Percentiles rank a stretch among this genome's conserved stretches.
Conservation (phyloP, 805 yeast species). For the Hanseniaspora taiwanica region DNA sequence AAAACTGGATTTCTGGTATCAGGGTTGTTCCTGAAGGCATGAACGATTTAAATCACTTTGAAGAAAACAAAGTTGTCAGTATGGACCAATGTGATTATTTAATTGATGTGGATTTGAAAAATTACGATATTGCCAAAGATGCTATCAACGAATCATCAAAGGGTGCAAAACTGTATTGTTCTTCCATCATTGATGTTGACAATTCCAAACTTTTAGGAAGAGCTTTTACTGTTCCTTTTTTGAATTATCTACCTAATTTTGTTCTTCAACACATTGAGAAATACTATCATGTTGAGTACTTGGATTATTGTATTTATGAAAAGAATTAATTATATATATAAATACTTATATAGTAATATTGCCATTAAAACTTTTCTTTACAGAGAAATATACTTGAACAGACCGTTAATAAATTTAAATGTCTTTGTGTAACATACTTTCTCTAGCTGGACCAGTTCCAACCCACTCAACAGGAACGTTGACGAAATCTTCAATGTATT, state of each 20-base stretch:
- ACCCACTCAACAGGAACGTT: conserved; percentile 89
- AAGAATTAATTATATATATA: conserved; percentile 9
- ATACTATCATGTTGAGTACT: conserved; percentile 28
- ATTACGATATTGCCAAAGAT: conserved; percentile 23
- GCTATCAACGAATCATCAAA: neutral
- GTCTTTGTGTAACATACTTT: conserved; percentile 65
- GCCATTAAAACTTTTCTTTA: no score
- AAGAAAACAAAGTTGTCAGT: conserved; percentile 38
- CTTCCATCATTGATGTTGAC: conserved; percentile 38
- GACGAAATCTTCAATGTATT: conserved; percentile 73
- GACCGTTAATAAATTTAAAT: conserved; percentile 6
- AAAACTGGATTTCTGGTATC: conserved; percentile 23
- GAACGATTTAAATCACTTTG: conserved; percentile 65
- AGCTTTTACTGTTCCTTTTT: conserved; percentile 37
- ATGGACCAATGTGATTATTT: conserved; percentile 51
- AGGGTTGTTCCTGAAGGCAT: conserved; percentile 45
- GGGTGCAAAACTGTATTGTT: conserved; percentile 27
- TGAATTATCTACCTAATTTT: conserved; percentile 14
- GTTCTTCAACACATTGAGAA: conserved; percentile 10
- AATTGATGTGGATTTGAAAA: conserved; percentile 46
- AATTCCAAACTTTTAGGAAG: conserved; percentile 42
- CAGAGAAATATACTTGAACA: no score
- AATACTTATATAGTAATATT: no score
- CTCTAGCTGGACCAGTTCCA: conserved; percentile 97
- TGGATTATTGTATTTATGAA: conserved; percentile 37